Percentiles rank a stretch among this genome's conserved stretches.
Conservation (phyloP, 2,329 filamentous ascomycete species). For the Fusarium albidum region DNA sequence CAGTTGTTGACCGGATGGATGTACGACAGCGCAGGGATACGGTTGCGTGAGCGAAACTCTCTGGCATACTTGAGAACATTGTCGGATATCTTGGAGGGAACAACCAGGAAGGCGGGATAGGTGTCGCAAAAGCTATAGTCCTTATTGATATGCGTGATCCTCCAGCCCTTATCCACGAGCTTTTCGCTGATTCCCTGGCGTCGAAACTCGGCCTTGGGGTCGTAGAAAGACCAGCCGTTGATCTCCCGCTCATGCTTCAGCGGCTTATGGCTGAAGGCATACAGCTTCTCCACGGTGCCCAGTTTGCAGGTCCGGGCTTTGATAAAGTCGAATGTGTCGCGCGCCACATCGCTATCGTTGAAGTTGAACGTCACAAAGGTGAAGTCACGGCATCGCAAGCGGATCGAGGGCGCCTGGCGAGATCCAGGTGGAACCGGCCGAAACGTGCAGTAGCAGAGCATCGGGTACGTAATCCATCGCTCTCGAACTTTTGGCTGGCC, state of each 20-base stretch:
- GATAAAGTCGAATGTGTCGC: slow-evolving; percentile 89
- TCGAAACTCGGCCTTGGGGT: slow-evolving; percentile 84
- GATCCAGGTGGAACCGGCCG: slow-evolving; percentile 76
- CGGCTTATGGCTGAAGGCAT: slow-evolving; percentile 87
- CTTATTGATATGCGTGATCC: slow-evolving; percentile 87
- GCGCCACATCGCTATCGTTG: slow-evolving; percentile 73
- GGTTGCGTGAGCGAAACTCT: slow-evolving; percentile 84
- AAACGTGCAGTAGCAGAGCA: slow-evolving; percentile 83
- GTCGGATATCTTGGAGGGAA: slow-evolving; percentile 92
- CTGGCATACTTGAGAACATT: slow-evolving; percentile 94
- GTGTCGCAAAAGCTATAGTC: slow-evolving; percentile 93
- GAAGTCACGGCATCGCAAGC: slow-evolving; percentile 91
- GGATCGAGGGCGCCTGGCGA: slow-evolving; percentile 80
- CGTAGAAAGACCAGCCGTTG: slow-evolving; percentile 85
- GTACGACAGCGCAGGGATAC: slow-evolving; percentile 91
- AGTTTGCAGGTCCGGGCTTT: slow-evolving; percentile 82
- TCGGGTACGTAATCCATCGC: slow-evolving; percentile 94
- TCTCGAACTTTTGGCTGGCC: slow-evolving; percentile 60
- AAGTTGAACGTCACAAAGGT: slow-evolving; percentile 94
- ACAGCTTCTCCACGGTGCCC: slow-evolving; percentile 84
- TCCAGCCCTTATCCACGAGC: slow-evolving; percentile 81
- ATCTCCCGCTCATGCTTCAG: slow-evolving; percentile 76
- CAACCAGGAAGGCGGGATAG: slow-evolving; percentile 85
- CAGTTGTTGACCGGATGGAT: slow-evolving; percentile 98
- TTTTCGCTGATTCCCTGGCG: slow-evolving; percentile 88